phyloP scores from a whole-genome alignment of 2,329 filamentous ascomycete genomes.

The Penicillium sp. region DNA sequence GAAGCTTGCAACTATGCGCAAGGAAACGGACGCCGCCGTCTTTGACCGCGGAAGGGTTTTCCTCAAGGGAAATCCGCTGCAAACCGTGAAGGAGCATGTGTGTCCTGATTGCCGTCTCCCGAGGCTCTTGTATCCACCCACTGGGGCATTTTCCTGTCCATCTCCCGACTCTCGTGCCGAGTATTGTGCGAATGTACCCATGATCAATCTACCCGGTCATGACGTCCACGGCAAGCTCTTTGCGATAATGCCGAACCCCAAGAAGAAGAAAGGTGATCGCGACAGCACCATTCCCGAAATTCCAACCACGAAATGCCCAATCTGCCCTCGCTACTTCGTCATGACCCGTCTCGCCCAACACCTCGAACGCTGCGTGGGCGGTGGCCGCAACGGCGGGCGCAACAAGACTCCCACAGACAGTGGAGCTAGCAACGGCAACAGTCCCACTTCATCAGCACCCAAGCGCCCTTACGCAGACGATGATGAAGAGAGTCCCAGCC shows the following conservation, averaged over 20 bases:
- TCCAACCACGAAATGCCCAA: slow-evolving; percentile 54
- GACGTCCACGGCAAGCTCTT: slow-evolving; percentile 60
- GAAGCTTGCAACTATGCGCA: slow-evolving; percentile 36
- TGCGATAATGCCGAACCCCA: slow-evolving; percentile 49
- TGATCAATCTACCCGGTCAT: slow-evolving; percentile 57
- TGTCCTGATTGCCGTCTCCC: slow-evolving; percentile 62
- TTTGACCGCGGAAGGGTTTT: slow-evolving; percentile 55
- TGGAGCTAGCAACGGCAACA: slow-evolving; percentile 42
- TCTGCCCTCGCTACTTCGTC: slow-evolving; percentile 61
- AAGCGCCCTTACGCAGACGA: slow-evolving; percentile 42
- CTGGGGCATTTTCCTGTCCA: slow-evolving; percentile 50
- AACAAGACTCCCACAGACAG: slow-evolving; percentile 47
- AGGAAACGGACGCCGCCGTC: slow-evolving; percentile 53
- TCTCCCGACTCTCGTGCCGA: slow-evolving; percentile 52
- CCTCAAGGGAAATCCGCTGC: slow-evolving; percentile 58
- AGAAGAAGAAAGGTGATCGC: slow-evolving; percentile 38
- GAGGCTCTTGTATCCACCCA: slow-evolving; percentile 57
- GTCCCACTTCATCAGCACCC: slow-evolving; percentile 35
- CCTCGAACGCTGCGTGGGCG: slow-evolving; percentile 61
- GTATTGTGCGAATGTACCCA: slow-evolving; percentile 61
- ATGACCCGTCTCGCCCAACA: slow-evolving; percentile 62
- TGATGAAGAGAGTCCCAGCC: slow-evolving; percentile 43
- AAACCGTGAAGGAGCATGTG: slow-evolving; percentile 58
- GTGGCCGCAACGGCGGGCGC: slow-evolving; percentile 49
- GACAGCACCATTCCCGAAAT: slow-evolving; percentile 29